Evolutionary conservation across 768 basidiomycete genomes (phyloP).

Genomic region (Lentinula guzmanii): DNA sequence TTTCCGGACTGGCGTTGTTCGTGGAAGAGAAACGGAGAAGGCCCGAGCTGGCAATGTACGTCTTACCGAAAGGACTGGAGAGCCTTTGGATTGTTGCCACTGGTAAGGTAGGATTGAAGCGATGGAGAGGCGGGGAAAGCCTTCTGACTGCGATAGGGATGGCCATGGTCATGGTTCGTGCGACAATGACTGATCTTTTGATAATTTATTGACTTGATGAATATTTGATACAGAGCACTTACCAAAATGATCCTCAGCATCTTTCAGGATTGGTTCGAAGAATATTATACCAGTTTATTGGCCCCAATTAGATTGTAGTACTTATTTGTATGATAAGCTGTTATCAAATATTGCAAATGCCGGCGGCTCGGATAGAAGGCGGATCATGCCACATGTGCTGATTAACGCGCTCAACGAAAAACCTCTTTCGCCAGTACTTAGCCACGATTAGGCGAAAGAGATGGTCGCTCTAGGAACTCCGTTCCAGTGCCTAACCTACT

Average conservation of each 20-base stretch:
- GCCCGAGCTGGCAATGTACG: conserved; percentile 89
- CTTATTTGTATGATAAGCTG: background rate
- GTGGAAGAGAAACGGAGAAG: conserved; percentile 87
- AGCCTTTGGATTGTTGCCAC: conserved; percentile 81
- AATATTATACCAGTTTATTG: conserved; percentile 85
- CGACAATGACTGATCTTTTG: background rate
- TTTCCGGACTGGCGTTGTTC: conserved; percentile 72
- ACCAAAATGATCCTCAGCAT: conserved; percentile 77
- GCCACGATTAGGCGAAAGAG: background rate
- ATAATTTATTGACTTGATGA: background rate
- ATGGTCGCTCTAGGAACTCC: conserved; percentile 4
- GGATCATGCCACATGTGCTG: background rate
- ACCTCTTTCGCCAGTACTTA: background rate
- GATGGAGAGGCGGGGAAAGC: conserved; percentile 64
- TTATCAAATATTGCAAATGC: background rate
- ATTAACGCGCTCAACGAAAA: background rate
- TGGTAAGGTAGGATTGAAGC: conserved; percentile 65
- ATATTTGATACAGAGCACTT: conserved; percentile 50
- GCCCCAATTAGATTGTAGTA: conserved; percentile 53
- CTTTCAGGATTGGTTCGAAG: conserved; percentile 76
- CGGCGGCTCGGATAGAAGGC: background rate
- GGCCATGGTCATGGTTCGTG: conserved; percentile 84
- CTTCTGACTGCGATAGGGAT: conserved; percentile 73
- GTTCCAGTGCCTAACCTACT: conserved; percentile 31
- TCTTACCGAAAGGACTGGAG: conserved; percentile 84